Base-by-base conservation (phyloP, 23 red algal species). In the Rhodosorus marinus region DNA sequence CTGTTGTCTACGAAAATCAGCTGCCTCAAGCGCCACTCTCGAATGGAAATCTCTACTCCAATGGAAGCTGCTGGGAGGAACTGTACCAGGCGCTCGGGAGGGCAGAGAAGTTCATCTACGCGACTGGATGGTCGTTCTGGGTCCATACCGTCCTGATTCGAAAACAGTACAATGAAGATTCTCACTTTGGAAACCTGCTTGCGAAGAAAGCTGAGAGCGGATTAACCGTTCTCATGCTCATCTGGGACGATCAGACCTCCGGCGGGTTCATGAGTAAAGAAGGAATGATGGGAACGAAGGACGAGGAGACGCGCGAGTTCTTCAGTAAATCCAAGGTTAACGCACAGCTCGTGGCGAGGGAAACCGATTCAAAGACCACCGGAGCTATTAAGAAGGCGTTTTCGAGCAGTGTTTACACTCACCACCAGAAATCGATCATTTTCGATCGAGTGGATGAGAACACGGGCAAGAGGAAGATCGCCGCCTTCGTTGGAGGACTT, bases 201-300 rank as follows among this genome's bases (percentile, higher is more conserved):
- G 61, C 60, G 21, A 55, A 64, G 22, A 84, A 84, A 25, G 79
- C 79, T 1, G 51, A 64, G 20, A 69, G 75, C 47, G 79, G 79
- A 11, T 62, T 72, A 2, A 58, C 31, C 2, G 79, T 84, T 29
- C 64, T 34, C 24, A 60, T 84, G 6, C 74, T 84, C 68, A 62
- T 74, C 6, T 84, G 79, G 79, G 79, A 84, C 31, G 79, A 84
- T 29, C 49, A 67, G 14, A 64, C 63, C 15, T 69, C 62, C 51
- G 55, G 11, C 11, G 17, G 38, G 11, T 53, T 79, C 38, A 43
- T 43, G 38, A 24, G 51, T 31, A 24, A 8, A 28, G 2, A 33
- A 17, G 75, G 75, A 24, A 20, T 81, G 9, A 84, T 84, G 79
- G 66, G 65, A 8, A 84, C 79, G 4, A 68, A 84, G 42, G 79